Evolutionary conservation across 1,139 yeast species (phyloP).

Genomic region (Yamadazyma conglobata): DNA sequence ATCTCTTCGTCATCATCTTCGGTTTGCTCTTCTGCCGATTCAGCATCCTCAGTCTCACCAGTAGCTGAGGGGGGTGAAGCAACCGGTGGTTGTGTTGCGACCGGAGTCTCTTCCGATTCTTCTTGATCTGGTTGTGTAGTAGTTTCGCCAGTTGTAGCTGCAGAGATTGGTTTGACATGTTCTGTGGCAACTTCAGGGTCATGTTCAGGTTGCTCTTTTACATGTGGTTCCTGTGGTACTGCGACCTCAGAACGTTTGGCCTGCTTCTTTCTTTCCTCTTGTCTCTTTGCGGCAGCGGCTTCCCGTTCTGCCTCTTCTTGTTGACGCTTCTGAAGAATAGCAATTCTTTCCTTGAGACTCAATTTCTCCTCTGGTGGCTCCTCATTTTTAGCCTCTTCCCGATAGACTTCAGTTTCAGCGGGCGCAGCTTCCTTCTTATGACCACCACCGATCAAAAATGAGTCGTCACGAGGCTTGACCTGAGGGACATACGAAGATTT

Average conservation of each 20-base stretch:
- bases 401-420: conserved; percentile 12
- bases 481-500: conserved; percentile 46
- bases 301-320: conserved; percentile 76
- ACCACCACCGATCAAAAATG: conserved; percentile 29
- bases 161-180: too few relatives aligned
- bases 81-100: conserved; percentile 4
- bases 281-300: conserved; percentile 56
- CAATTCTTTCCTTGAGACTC: conserved; percentile 84
- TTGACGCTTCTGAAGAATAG: conserved; percentile 76
- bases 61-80: too few relatives aligned
- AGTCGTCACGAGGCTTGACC: conserved; percentile 40
- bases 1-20: conserved; percentile 71
- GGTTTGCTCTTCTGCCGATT: conserved; percentile 15
- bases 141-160: not conserved
- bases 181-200: conserved; percentile 5
- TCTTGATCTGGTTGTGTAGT: not conserved
- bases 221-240: conserved; percentile 21
- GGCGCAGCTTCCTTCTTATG: conserved; percentile 21
- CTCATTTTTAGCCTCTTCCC: conserved; percentile 37
- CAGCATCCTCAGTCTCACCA: not conserved
- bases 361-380: conserved; percentile 38
- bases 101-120: conserved; percentile 1
- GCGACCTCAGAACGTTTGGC: too few relatives aligned
- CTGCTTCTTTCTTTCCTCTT: conserved; percentile 53
- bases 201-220: conserved; percentile 13